These are phyloP conservation scores for Calonectria fujianensis DNA, from an alignment of 2,329 filamentous ascomycete species.

Conservation along the genomic window DNA sequence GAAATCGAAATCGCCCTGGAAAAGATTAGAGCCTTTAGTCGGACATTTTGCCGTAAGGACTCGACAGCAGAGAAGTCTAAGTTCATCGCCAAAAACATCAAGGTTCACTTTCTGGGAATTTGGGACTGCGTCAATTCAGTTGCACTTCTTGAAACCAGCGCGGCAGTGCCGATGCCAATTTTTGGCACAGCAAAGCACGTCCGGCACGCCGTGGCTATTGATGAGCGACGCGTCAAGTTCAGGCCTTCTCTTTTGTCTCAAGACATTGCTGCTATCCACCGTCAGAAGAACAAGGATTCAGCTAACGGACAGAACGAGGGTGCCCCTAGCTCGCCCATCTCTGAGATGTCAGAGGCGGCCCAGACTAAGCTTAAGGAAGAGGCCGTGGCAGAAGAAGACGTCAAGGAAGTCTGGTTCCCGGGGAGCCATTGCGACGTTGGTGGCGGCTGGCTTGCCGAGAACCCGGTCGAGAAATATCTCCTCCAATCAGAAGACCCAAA, in stretches of 20 bases:
- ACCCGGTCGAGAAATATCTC: constrained; percentile 22
- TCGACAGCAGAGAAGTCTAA: constrained; percentile 44
- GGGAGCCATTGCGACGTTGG: constrained; percentile 73
- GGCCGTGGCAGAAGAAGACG: not conserved
- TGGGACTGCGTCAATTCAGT: constrained; percentile 74
- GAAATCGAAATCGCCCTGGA: constrained; percentile 54
- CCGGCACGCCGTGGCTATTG: constrained; percentile 71
- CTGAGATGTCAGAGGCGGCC: not conserved
- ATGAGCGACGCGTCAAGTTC: constrained; percentile 74
- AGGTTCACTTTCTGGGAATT: constrained; percentile 72
- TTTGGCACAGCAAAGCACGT: constrained; percentile 66
- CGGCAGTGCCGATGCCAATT: constrained; percentile 61
- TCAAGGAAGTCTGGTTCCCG: constrained; percentile 73
- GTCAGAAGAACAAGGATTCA: constrained; percentile 38
- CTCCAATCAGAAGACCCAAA: constrained; percentile 26
- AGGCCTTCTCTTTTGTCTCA: constrained; percentile 69
- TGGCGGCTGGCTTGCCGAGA: constrained; percentile 67
- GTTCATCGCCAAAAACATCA: constrained; percentile 59
- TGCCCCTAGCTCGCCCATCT: fast-evolving
- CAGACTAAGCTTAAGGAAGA: not conserved
- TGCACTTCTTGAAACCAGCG: constrained; percentile 61
- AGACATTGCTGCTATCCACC: constrained; percentile 55
- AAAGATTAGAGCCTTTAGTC: constrained; percentile 66
- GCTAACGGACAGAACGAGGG: constrained; percentile 50
- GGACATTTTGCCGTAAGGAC: constrained; percentile 68